Conservation (phyloP, 2,329 filamentous ascomycete genomes). For the Aspergillus puulaauensis region DNA sequence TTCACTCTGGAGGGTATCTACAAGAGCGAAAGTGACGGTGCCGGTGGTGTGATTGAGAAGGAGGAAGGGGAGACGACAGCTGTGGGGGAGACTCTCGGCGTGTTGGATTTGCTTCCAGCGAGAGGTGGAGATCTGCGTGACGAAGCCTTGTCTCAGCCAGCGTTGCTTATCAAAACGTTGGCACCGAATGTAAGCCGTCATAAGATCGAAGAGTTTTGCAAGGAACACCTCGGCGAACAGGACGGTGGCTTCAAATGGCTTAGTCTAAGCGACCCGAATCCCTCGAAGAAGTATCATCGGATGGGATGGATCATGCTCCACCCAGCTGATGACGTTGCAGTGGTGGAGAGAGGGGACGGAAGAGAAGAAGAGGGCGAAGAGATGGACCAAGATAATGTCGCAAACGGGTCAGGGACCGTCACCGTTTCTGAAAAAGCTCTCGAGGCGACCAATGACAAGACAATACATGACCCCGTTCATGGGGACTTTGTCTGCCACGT, state of each 20-base stretch:
- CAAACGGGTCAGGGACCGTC: constrained; percentile 31
- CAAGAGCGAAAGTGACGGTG: constrained; percentile 87
- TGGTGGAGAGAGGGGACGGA: constrained; percentile 70
- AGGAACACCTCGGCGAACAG: constrained; percentile 86
- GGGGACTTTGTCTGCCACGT: constrained; percentile 98
- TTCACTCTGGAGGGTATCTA: constrained; percentile 93
- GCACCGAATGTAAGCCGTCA: constrained; percentile 91
- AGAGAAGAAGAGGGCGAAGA: constrained; percentile 67
- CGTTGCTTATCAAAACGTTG: constrained; percentile 95
- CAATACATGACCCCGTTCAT: constrained; percentile 87
- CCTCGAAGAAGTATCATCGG: constrained; percentile 92
- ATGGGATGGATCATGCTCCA: constrained; percentile 99
- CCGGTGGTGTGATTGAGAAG: constrained; percentile 82
- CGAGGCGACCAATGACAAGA: constrained; percentile 95
- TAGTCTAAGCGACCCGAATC: constrained; percentile 93
- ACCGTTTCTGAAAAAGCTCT: constrained; percentile 79
- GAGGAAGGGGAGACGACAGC: constrained; percentile 93
- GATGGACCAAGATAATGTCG: constrained; percentile 38
- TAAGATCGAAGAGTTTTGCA: constrained; percentile 92
- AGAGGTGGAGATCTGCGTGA: constrained; percentile 84
- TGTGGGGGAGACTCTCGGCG: constrained; percentile 86
- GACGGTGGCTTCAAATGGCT: constrained; percentile 94
- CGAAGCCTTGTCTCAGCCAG: constrained; percentile 83
- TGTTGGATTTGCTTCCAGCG: constrained; percentile 83
- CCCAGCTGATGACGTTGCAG: constrained; percentile 66